Evolutionary conservation across 1,284 basidiomycete species (phyloP).

Genomic region (Ustilago xerochloae): DNA sequence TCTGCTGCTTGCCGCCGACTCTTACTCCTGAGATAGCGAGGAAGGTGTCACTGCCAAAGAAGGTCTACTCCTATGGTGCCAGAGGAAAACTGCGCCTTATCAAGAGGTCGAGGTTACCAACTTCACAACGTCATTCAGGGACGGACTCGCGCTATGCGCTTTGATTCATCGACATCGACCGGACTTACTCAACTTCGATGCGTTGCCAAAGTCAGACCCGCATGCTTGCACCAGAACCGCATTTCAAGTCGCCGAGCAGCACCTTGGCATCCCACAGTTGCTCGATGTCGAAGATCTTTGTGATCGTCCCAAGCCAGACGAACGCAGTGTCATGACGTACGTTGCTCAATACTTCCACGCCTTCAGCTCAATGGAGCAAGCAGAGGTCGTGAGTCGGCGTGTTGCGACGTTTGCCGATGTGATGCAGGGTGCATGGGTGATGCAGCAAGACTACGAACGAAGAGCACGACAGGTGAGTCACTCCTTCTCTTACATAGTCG

Average conservation of each 20-base stretch:
- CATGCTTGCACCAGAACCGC: constrained; percentile 53
- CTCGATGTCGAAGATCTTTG: constrained; percentile 97
- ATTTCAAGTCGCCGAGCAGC: constrained; percentile 41
- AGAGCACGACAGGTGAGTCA: constrained; percentile 77
- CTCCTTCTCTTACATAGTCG: constrained; percentile 72
- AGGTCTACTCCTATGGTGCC: constrained; percentile 93
- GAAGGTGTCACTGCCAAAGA: constrained; percentile 97
- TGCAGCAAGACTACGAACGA: constrained; percentile 92
- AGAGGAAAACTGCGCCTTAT: constrained; percentile 92
- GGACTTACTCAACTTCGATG: constrained; percentile 88
- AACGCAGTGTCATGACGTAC: constrained; percentile 94
- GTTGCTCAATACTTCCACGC: constrained; percentile 97
- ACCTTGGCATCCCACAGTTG: constrained; percentile 76
- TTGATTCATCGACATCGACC: constrained; percentile 96
- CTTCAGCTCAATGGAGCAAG: constrained; percentile 96
- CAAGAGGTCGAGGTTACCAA: constrained; percentile 91
- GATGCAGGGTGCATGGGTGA: constrained; percentile 78
- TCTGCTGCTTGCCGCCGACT: too few relatives aligned
- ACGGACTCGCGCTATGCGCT: constrained; percentile 94
- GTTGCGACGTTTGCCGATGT: constrained; percentile 96
- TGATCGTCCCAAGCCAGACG: constrained; percentile 86
- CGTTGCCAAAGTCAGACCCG: constrained; percentile 75
- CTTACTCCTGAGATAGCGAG: too few relatives aligned
- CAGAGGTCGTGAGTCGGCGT: constrained; percentile 89
- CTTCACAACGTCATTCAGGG: constrained; percentile 90